phyloP scores from a whole-genome alignment of 495 filamentous ascomycete species.

The Penicillium macrosclerotiorum region DNA sequence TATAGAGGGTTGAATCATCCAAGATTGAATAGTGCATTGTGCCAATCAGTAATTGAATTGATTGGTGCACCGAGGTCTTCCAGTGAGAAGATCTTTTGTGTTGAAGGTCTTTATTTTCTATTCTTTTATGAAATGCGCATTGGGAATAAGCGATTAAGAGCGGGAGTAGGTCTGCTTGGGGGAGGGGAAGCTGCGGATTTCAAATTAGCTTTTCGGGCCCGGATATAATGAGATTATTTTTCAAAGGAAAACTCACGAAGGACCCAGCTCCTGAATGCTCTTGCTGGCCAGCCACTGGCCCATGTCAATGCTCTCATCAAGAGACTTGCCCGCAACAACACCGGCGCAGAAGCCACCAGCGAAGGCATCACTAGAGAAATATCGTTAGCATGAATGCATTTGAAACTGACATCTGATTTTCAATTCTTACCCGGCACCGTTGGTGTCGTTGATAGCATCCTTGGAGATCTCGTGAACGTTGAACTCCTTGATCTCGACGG shows the following conservation, averaged over 20 bases:
- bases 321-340: slow-evolving; percentile 74
- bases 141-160: slow-evolving; percentile 23
- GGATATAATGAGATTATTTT: not conserved
- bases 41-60: slow-evolving; percentile 13
- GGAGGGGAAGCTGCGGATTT: slow-evolving; percentile 66
- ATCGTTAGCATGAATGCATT: slow-evolving; percentile 11
- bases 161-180: slow-evolving; percentile 74
- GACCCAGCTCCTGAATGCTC: slow-evolving; percentile 90
- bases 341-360: slow-evolving; percentile 91
- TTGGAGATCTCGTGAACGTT: slow-evolving; percentile 73
- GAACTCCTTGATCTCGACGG: slow-evolving; percentile 70
- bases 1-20: slow-evolving; percentile 54
- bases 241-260: slow-evolving; percentile 66
- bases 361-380: slow-evolving; percentile 75
- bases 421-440: slow-evolving; percentile 76
- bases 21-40: slow-evolving; percentile 22
- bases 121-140: slow-evolving; percentile 11
- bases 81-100: slow-evolving; percentile 9
- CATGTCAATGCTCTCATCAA: slow-evolving; percentile 76
- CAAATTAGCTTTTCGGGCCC: slow-evolving; percentile 11
- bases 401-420: not conserved
- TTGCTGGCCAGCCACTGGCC: slow-evolving; percentile 93
- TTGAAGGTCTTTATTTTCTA: slow-evolving; percentile 22
- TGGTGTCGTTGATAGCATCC: slow-evolving; percentile 87
- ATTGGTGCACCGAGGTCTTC: slow-evolving; percentile 17